phyloP scores from a whole-genome alignment of 805 yeast species.

The Pichia membranifaciens region DNA sequence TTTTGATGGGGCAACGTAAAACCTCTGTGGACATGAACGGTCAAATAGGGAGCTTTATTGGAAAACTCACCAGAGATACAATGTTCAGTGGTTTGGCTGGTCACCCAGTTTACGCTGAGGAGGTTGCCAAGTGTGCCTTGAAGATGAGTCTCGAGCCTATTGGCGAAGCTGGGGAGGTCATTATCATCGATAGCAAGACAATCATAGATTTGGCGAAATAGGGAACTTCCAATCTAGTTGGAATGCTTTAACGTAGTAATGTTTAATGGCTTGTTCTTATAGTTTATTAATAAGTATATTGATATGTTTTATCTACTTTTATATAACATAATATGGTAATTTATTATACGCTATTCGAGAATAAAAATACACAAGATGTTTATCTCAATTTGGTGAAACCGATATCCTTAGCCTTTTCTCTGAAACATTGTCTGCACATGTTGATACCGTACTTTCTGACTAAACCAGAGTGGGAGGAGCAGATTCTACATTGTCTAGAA shows the following conservation, averaged over 20 bases:
- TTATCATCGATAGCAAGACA: constrained; percentile 19
- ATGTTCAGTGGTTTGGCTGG: constrained; percentile 27
- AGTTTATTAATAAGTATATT: constrained; percentile 2
- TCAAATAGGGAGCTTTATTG: constrained; percentile 29
- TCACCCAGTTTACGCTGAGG: constrained; percentile 57
- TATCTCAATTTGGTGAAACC: constrained; percentile 99
- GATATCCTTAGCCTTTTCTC: constrained; percentile 98
- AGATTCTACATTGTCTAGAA: constrained; percentile 99
- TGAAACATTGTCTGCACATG: constrained; percentile 99
- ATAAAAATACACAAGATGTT: constrained; percentile 24
- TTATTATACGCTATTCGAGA: background rate
- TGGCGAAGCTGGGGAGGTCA: constrained; percentile 21
- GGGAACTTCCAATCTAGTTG: too few relatives aligned
- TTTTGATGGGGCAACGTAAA: constrained; percentile 58
- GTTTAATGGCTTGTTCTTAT: too few relatives aligned
- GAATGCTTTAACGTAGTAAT: too few relatives aligned
- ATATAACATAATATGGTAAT: constrained; percentile 11
- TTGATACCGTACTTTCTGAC: constrained; percentile 99
- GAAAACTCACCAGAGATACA: constrained; percentile 31
- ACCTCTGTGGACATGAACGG: constrained; percentile 35
- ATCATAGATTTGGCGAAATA: constrained; percentile 19
- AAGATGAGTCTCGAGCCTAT: constrained; percentile 22
- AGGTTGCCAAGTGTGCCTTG: constrained; percentile 51
- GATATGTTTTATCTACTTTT: constrained; percentile 4
- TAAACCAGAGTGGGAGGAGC: constrained; percentile 97